Percentiles rank a stretch among this genome's conserved stretches.
Conservation (phyloP, 495 filamentous ascomycete species). For the Talaromyces proteolyticus region DNA sequence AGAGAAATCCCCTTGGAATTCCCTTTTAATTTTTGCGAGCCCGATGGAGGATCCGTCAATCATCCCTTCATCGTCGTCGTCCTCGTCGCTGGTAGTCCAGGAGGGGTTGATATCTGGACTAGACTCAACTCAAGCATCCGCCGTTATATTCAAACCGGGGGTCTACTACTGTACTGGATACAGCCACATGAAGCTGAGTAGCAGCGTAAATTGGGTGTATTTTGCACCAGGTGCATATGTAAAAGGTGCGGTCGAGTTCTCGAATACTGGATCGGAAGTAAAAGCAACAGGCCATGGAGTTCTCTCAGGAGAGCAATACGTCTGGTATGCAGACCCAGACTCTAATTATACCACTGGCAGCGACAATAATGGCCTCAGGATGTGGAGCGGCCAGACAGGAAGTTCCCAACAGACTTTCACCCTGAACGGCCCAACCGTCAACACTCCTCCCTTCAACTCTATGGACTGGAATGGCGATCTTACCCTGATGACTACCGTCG, state of each 20-base stretch:
- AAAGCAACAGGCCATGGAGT: constrained; percentile 19
- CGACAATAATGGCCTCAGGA: constrained; percentile 12
- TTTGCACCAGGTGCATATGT: constrained; percentile 24
- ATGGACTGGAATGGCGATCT: constrained; percentile 14
- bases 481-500: constrained; percentile 5
- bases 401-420: constrained; percentile 7
- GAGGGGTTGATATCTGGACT: not conserved
- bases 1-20: constrained; percentile 10
- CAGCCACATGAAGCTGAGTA: constrained; percentile 11
- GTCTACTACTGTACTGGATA: constrained; percentile 15
- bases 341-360: constrained; percentile 7
- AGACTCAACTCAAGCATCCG: constrained; percentile 7
- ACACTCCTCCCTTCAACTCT: constrained; percentile 16
- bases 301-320: constrained; percentile 21
- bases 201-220: constrained; percentile 17
- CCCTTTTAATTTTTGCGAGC: constrained; percentile 22
- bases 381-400: constrained; percentile 12
- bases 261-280: constrained; percentile 5
- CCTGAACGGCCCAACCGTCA: constrained; percentile 11
- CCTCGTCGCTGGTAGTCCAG: not conserved
- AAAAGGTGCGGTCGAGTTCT: constrained; percentile 21
- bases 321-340: constrained; percentile 18
- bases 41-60: not conserved
- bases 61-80: not conserved
- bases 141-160: constrained; percentile 17